phyloP scores from a whole-genome alignment of 2,329 filamentous ascomycete genomes.

The Didymella arachidicola region DNA sequence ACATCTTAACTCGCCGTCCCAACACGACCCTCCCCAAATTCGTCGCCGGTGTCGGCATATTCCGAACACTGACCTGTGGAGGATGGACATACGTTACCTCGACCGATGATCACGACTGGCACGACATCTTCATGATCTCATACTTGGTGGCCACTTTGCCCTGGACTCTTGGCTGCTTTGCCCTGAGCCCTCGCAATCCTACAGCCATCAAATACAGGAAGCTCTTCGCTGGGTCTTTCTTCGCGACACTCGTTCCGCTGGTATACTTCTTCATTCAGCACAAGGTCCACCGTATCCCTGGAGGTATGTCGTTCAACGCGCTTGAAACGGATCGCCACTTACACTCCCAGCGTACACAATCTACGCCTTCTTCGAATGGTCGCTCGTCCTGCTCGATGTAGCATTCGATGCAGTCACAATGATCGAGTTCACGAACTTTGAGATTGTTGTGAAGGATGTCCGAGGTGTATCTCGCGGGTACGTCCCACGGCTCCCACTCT shows the following conservation, averaged over 20 bases:
- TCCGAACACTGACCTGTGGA: conserved; percentile 91
- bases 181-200: conserved; percentile 84
- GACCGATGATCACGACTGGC: conserved; percentile 97
- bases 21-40: conserved; percentile 81
- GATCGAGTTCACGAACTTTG: conserved; percentile 87
- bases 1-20: conserved; percentile 81
- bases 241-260: conserved; percentile 86
- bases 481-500: conserved; percentile 93
- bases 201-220: conserved; percentile 88
- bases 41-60: conserved; percentile 78
- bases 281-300: conserved; percentile 92
- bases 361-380: conserved; percentile 98
- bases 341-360: conserved; percentile 82
- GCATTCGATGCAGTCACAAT: conserved; percentile 95
- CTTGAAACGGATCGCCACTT: not conserved
- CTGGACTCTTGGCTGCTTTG: conserved; percentile 91
- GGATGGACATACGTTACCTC: conserved; percentile 99
- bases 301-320: conserved; percentile 68
- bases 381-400: conserved; percentile 92
- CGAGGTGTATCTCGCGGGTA: conserved; percentile 97
- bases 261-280: conserved; percentile 99
- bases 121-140: conserved; percentile 99
- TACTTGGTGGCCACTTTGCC: conserved; percentile 94
- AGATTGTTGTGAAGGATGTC: conserved; percentile 86
- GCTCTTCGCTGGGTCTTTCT: conserved; percentile 82